Evolutionary conservation across 1,139 yeast genomes (phyloP).

Genomic region (Williopsis jadinii): DNA sequence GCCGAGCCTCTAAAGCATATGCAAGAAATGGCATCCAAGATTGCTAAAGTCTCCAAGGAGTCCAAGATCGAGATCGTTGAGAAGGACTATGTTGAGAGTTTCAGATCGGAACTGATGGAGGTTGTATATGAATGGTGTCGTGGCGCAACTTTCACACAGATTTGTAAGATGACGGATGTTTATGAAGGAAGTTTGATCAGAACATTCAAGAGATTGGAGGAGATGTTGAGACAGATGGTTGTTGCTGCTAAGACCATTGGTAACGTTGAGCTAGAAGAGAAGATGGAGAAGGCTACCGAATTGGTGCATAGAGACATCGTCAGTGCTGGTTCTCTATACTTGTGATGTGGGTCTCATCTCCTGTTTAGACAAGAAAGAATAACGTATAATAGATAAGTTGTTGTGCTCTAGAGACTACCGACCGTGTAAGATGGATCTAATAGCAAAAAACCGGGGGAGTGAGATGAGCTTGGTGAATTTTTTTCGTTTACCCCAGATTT

Average conservation of each 20-base stretch:
- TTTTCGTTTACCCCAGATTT: too few relatives aligned
- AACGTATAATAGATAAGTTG: too few relatives aligned
- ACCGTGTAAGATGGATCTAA: too few relatives aligned
- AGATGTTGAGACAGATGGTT: constrained; percentile 81
- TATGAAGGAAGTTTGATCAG: constrained; percentile 95
- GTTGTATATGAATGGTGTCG: constrained; percentile 96
- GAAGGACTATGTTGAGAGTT: constrained; percentile 85
- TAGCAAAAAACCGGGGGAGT: too few relatives aligned
- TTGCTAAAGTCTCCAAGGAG: constrained; percentile 84
- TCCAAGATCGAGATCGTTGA: constrained; percentile 85
- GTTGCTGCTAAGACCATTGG: constrained; percentile 93
- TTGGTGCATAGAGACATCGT: constrained; percentile 94
- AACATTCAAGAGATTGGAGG: constrained; percentile 90
- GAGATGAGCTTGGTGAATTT: too few relatives aligned
- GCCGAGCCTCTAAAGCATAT: constrained; percentile 82
- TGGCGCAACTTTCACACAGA: constrained; percentile 93
- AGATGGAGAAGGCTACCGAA: constrained; percentile 81
- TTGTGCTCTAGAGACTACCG: too few relatives aligned
- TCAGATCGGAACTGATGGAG: constrained; percentile 92
- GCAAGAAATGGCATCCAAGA: constrained; percentile 84
- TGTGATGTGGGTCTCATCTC: constrained; percentile 20
- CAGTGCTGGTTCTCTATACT: constrained; percentile 88
- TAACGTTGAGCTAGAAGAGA: constrained; percentile 73
- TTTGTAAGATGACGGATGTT: constrained; percentile 97
- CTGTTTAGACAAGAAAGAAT: too few relatives aligned